Evolutionary conservation across 2,329 filamentous ascomycete genomes (phyloP).

Genomic region (Verruconis gallopava): DNA sequence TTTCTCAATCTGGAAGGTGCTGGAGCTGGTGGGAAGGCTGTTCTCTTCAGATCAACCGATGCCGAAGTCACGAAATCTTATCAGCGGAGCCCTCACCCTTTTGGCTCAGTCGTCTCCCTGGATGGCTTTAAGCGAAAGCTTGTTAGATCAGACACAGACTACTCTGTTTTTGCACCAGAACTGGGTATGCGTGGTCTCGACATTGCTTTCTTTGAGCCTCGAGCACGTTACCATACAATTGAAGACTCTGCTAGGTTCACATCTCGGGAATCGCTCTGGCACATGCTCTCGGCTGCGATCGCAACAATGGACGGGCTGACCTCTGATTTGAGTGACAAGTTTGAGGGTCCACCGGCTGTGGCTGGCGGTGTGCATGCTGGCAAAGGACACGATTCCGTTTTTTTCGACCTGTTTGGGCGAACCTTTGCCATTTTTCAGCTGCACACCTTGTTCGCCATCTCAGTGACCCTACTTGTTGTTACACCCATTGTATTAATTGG

Average conservation of each 20-base stretch:
- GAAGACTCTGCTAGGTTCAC: conserved; percentile 78
- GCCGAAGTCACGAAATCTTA: conserved; percentile 75
- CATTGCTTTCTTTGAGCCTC: conserved; percentile 78
- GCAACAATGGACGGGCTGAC: conserved; percentile 61
- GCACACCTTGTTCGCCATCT: conserved; percentile 76
- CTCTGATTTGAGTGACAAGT: conserved; percentile 51
- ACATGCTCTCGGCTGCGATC: conserved; percentile 82
- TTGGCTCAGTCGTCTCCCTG: conserved; percentile 66
- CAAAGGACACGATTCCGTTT: conserved; percentile 58
- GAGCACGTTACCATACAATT: conserved; percentile 79
- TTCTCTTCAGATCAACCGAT: conserved; percentile 79
- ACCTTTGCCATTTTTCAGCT: conserved; percentile 67
- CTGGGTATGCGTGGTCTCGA: conserved; percentile 80
- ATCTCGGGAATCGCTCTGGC: conserved; percentile 62
- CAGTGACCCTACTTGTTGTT: conserved; percentile 68
- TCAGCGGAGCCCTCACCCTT: conserved; percentile 56
- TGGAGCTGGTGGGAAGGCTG: conserved; percentile 77
- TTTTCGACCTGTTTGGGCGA: conserved; percentile 85
- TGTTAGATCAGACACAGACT: conserved; percentile 81
- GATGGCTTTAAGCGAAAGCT: conserved; percentile 73
- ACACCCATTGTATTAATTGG: conserved; percentile 61
- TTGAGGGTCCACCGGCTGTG: conserved; percentile 47
- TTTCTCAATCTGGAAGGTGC: conserved; percentile 95
- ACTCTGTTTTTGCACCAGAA: conserved; percentile 63
- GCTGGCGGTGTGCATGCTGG: conserved; percentile 54